Conservation (phyloP, 306 rosid species). For the Rosa persica region DNA sequence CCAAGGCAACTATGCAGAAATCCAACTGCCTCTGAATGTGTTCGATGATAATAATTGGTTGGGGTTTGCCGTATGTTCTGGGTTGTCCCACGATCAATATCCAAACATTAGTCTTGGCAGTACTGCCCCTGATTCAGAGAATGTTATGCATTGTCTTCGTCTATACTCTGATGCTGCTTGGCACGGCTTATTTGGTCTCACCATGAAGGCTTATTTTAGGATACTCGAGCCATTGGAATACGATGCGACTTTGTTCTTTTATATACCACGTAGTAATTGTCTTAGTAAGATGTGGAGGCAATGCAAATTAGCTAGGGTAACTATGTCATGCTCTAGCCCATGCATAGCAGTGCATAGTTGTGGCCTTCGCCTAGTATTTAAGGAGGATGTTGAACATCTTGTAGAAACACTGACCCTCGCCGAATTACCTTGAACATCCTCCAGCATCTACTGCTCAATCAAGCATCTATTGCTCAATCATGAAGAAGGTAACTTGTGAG, state of each 20-base stretch:
- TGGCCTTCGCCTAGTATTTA: not conserved
- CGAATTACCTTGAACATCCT: not conserved
- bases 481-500: too few species aligned
- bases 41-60: not conserved
- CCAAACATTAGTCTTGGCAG: not conserved
- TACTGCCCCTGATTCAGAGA: not conserved
- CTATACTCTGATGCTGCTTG: not conserved
- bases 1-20: constrained; percentile 1
- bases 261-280: not conserved
- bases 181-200: not conserved
- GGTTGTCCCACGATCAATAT: not conserved
- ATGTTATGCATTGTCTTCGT: not conserved
- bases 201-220: too few species aligned
- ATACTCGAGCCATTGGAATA: not conserved
- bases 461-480: not conserved
- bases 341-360: not conserved
- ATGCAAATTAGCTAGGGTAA: not conserved
- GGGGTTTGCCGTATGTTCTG: constrained; percentile 10
- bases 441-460: not conserved
- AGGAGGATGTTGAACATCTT: not conserved
- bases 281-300: not conserved
- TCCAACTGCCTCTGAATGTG: constrained; percentile 3
- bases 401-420: not conserved
- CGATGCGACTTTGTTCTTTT: not conserved
- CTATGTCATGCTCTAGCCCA: not conserved